Evolutionary conservation across 2,329 filamentous ascomycete species (phyloP), one percentile per base, ranked within the genome.

Genomic region (Catunica adiposa): DNA sequence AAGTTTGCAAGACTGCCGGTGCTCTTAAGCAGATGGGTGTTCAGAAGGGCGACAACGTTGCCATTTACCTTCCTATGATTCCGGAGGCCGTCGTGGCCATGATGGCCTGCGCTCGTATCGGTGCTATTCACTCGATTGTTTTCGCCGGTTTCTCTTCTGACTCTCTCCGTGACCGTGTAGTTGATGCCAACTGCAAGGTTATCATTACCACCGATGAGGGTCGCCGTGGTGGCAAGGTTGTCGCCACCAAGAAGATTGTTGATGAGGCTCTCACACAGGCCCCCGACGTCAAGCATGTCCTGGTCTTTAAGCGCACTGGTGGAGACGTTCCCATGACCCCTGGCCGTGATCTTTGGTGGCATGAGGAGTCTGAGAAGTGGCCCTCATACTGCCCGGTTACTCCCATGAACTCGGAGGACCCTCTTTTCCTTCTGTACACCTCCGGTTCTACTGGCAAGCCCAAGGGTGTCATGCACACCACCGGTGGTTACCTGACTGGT

Each of bases 401-500:
- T 75, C 71, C 81, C 61, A 84, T 98, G 78, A 87, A 79, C 74
- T 86, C 92, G 0, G 92, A 98, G 70, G 92, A 98, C 66, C 92
- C 92, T 57, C 79, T 98, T 7, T 98, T 97, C 80, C 74, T 98
- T 58, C 84, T 98, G 56, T 98, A 98, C 74, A 98, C 92, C 1
- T 97, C 90, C 37, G 92, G 92, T 42, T 97, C 90, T 1, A 98
- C 92, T 7, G 92, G 92, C 61, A 97, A 97, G 78, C 92, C 92
- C 62, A 98, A 98, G 80, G 92, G 92, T 70, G 86, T 98, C 56
- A 85, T 98, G 88, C 92, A 98, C 77, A 94, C 89, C 25, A 98
- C 90, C 37, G 92, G 76, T 59, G 92, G 92, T 53, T 98, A 97
- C 68, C 78, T 98, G n/a, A 72, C 97, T 6, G 92, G 92, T 58